Base-by-base conservation (phyloP, 1,139 yeast species). In the Lodderomyces pseudojiufengensis region DNA sequence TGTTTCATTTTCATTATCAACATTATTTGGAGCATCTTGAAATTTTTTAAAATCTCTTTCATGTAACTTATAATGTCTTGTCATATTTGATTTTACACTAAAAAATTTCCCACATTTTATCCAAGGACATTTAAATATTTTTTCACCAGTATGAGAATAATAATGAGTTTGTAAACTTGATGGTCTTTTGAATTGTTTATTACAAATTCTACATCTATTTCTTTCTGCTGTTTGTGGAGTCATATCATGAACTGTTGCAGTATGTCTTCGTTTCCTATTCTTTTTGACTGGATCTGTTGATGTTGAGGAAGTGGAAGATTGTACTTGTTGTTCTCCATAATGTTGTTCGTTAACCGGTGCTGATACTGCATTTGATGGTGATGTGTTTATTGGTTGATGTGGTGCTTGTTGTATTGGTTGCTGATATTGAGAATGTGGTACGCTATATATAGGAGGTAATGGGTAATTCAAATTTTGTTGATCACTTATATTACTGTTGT, bases 121-220 rank as follows among this genome's bases (percentile, higher is more conserved):
- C 73, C 80, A 76, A 9, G 74, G 74, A 54, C 95, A 87, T 42
- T 61, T 63, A 60, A 74, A 84, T 18, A 92, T 86, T 56, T 84
- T 84, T 52, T 84, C 92, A 4, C 95, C 95, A 0, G 95, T 85
- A 54, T 87, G 96, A 3, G 87, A 80, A 54, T 84, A 81, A 59
- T 76, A 71, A 59, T 87, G 95, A 3, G 92, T 85, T 49, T 78
- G 83, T 40, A 86, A 65, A 2, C 92, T 82, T 9, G 87, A 79
- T 2, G 95, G 95, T 41, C 95, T 68, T 36, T 84, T 80, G 63
- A 87, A 86, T 33, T 77, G 78, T 55, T 85, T 85, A 36, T 76
- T 72, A 57, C 96, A 87, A n/a, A 78, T 68, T 21, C 70, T 61
- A 55, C 95, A 86, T 33, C 72, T 55, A 48, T 72, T 68, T 33